These are phyloP conservation scores for Jamesozyma hellenica DNA, from an alignment of 805 yeast species.

Conservation along the genomic window DNA sequence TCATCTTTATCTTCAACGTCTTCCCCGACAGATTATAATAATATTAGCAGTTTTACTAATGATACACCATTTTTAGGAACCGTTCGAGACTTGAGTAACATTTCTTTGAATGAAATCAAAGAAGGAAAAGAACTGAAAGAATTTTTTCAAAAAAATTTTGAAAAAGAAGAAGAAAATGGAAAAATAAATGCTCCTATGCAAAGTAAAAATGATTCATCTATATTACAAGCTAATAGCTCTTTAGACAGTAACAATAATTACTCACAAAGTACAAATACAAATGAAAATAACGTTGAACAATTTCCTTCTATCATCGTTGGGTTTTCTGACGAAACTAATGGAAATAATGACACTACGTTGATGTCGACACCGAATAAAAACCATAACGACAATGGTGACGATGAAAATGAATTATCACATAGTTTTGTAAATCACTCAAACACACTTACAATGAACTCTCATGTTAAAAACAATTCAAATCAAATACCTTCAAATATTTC, in stretches of 20 bases:
- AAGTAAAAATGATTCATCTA: too few species aligned
- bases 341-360: not conserved
- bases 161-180: too few species aligned
- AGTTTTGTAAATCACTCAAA: not conserved
- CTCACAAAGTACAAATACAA: conserved; percentile 7
- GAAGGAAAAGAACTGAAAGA: conserved; percentile 24
- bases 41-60: not conserved
- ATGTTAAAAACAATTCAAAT: not conserved
- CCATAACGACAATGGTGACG: not conserved
- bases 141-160: not conserved
- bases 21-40: not conserved
- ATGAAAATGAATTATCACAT: not conserved
- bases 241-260: too few species aligned
- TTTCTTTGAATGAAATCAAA: conserved; percentile 27
- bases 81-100: conserved; percentile 11
- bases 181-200: too few species aligned
- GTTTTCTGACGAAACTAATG: conserved; percentile 7
- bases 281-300: conserved; percentile 11
- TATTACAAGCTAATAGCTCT: too few species aligned
- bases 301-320: conserved; percentile 23
- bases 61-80: not conserved
- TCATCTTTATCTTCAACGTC: not conserved
- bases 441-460: too few species aligned
- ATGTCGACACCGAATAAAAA: not conserved
- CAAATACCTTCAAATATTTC: not conserved